Conservation (phyloP, 805 yeast species). For the Alloascoidea hylecoeti region DNA sequence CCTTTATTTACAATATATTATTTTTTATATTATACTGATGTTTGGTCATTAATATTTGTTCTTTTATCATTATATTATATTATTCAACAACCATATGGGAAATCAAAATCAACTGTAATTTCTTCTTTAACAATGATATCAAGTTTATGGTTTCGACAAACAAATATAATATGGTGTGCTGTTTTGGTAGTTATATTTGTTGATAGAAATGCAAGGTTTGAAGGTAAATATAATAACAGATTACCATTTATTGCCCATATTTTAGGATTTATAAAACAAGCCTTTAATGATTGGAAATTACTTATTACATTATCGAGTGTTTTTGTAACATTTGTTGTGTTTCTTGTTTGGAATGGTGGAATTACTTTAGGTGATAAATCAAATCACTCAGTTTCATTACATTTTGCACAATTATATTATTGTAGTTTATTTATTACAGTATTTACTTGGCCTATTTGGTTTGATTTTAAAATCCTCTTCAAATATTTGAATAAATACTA, state of each 20-base stretch:
- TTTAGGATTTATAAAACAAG: constrained; percentile 8
- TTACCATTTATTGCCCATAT: constrained; percentile 5
- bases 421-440: constrained; percentile 47
- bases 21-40: constrained; percentile 80
- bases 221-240: neutral
- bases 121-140: neutral
- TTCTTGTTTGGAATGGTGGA: constrained; percentile 60
- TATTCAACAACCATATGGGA: constrained; percentile 14
- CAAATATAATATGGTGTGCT: constrained; percentile 79
- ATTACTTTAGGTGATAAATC: constrained; percentile 86
- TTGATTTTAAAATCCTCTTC: constrained; percentile 11
- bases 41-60: constrained; percentile 74
- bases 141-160: constrained; percentile 75
- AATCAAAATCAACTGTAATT: constrained; percentile 11
- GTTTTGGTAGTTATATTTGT: constrained; percentile 41
- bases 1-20: constrained; percentile 69
- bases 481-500: neutral
- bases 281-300: constrained; percentile 3
- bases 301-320: constrained; percentile 39
- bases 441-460: constrained; percentile 70
- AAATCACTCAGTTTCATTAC: constrained; percentile 62
- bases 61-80: constrained; percentile 30
- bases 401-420: constrained; percentile 72
- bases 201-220: neutral
- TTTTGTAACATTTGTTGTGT: constrained; percentile 36